Conservation (phyloP, 306 rosid genomes). For the Alnus glutinosa region DNA sequence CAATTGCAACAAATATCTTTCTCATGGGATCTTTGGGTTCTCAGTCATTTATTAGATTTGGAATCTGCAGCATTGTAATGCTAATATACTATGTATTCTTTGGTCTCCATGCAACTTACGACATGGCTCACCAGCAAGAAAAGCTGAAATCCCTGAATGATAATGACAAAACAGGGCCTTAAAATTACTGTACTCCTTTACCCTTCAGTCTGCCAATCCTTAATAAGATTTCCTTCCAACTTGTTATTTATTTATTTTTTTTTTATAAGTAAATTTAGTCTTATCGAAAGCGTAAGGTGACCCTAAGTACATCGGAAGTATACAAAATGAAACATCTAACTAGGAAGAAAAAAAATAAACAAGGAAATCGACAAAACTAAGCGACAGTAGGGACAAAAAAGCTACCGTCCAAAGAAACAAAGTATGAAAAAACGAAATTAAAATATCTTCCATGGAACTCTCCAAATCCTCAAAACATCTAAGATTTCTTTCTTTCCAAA, state of each 20-base stretch:
- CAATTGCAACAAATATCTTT: slow-evolving; percentile 67
- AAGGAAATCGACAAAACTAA: too few species aligned
- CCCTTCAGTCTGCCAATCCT: not conserved
- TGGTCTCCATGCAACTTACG: slow-evolving; percentile 84
- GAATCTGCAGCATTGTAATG: slow-evolving; percentile 60
- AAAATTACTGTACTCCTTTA: slow-evolving; percentile 18
- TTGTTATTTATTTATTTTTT: not conserved
- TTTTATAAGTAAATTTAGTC: too few species aligned
- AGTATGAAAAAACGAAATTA: too few species aligned
- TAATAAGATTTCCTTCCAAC: not conserved
- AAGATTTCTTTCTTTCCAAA: too few species aligned
- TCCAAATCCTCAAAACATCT: too few species aligned
- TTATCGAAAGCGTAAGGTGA: too few species aligned
- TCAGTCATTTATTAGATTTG: slow-evolving; percentile 66
- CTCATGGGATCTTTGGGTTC: slow-evolving; percentile 69
- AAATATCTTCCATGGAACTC: too few species aligned
- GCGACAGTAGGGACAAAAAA: too few species aligned
- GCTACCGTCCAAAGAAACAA: too few species aligned
- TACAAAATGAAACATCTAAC: too few species aligned
- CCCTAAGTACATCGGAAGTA: too few species aligned
- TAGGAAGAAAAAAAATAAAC: too few species aligned
- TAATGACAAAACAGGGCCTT: slow-evolving; percentile 42
- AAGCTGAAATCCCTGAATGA: slow-evolving; percentile 28
- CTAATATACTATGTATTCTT: slow-evolving; percentile 62
- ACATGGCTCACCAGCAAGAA: slow-evolving; percentile 61